A percentile compares a stretch with the other conserved stretches of the same genome.
Conservation (phyloP, 106 monocot genomes). For the Ottelia alismoides region DNA sequence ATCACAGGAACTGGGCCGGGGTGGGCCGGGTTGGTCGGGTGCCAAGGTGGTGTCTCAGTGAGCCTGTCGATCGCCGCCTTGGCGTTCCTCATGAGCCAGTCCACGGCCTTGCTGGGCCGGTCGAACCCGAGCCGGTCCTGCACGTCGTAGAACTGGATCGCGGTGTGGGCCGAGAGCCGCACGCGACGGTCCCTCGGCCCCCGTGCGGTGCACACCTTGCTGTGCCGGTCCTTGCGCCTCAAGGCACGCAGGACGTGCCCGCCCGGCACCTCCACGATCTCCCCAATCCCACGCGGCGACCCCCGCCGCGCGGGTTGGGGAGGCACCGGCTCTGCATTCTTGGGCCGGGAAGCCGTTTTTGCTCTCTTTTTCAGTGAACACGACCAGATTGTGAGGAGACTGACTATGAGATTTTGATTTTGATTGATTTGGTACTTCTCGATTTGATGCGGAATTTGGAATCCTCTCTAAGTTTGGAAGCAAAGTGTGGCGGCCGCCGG, state of each 20-base stretch:
- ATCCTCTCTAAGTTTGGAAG: no score
- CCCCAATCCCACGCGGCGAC: slow-evolving; percentile 13
- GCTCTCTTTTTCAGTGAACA: no score
- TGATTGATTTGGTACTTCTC: no score
- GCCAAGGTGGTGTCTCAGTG: slow-evolving; percentile 49
- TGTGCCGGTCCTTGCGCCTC: slow-evolving; percentile 17
- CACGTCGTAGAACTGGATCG: slow-evolving; percentile 24
- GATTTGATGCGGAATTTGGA: no score
- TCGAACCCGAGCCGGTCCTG: slow-evolving; percentile 19
- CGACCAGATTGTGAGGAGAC: no score
- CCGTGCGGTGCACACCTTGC: slow-evolving; percentile 16
- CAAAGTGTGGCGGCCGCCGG: no score
- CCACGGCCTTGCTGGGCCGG: slow-evolving; percentile 16
- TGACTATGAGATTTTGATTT: no score
- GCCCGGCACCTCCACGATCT: slow-evolving; percentile 61
- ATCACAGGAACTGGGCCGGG: no score
- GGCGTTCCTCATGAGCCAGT: slow-evolving; percentile 19
- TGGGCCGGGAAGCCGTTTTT: slow-evolving; percentile 25
- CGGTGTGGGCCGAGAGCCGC: slow-evolving; percentile 18
- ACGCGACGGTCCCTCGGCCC: slow-evolving; percentile 20
- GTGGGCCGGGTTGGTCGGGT: no score
- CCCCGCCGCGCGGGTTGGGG: background rate
- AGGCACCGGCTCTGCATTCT: slow-evolving; percentile 20
- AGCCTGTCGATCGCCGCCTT: slow-evolving; percentile 10
- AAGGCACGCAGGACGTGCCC: slow-evolving; percentile 58